Percentiles rank a stretch among this genome's conserved stretches.
phyloP scores from a whole-genome alignment of 306 rosid species.

The Delonix regia region DNA sequence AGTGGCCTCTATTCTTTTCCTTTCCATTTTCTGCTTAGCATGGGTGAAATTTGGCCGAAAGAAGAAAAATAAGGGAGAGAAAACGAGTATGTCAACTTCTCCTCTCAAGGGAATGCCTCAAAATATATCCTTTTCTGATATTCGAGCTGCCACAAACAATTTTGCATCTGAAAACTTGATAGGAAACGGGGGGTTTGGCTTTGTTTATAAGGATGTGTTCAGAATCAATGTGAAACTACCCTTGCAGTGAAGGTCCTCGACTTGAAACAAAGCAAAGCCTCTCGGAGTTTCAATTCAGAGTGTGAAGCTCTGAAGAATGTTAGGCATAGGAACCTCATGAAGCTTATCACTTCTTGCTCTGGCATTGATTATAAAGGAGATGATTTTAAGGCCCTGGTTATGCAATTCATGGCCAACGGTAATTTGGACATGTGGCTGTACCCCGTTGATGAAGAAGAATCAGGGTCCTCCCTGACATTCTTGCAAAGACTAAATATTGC shows the following conservation, averaged over 20 bases:
- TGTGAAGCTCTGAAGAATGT: constrained; percentile 47
- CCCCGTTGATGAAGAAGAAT: constrained; percentile 23
- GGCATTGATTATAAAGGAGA: constrained; percentile 46
- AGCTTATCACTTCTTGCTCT: constrained; percentile 48
- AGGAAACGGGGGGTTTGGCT: constrained; percentile 86
- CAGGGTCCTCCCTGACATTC: constrained; percentile 33
- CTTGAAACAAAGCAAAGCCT: constrained; percentile 47
- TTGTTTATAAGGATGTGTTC: constrained; percentile 74
- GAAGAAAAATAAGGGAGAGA: constrained; percentile 24
- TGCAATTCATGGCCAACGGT: constrained; percentile 52
- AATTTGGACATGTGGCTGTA: constrained; percentile 43
- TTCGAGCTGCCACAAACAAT: constrained; percentile 75
- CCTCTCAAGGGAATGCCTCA: constrained; percentile 35
- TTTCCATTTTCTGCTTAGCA: constrained; percentile 19
- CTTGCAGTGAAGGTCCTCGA: constrained; percentile 54
- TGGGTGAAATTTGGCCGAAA: constrained; percentile 14
- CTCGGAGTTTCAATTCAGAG: constrained; percentile 47
- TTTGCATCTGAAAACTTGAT: constrained; percentile 77
- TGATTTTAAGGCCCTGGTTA: constrained; percentile 47
- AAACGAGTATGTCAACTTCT: neutral
- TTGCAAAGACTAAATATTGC: constrained; percentile 45
- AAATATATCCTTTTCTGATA: constrained; percentile 58
- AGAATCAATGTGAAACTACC: constrained; percentile 48
- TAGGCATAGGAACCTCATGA: constrained; percentile 49
- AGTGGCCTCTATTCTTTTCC: constrained; percentile 28